Conservation (phyloP, 495 filamentous ascomycete species). For the Pyrenula massariospora region DNA sequence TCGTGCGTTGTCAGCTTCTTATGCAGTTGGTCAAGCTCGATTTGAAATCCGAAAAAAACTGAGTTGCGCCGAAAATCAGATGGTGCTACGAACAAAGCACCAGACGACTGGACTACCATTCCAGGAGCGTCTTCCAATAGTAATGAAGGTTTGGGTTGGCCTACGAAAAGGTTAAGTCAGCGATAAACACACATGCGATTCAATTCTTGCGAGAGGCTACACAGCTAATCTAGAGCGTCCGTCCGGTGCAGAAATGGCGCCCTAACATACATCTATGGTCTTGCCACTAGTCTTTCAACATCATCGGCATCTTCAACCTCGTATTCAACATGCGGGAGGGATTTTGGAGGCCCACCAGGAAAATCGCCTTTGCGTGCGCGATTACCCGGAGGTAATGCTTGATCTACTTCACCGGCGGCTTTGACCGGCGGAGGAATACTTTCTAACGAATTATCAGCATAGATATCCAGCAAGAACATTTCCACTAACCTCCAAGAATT, state of each 20-base stretch:
- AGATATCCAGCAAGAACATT: neutral
- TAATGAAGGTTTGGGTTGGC: neutral
- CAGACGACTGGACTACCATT: neutral
- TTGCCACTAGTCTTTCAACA: slow-evolving; percentile 6
- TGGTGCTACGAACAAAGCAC: slow-evolving; percentile 51
- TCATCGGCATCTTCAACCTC: slow-evolving; percentile 20
- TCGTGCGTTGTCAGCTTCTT: slow-evolving; percentile 53
- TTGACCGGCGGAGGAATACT: neutral
- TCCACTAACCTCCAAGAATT: slow-evolving; percentile 13
- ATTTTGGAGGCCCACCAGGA: neutral
- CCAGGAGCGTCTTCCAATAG: neutral
- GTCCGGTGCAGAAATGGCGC: neutral
- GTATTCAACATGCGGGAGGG: slow-evolving; percentile 7
- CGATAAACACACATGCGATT: neutral
- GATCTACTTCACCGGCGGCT: slow-evolving; percentile 1
- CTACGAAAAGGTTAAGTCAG: neutral
- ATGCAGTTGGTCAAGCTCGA: slow-evolving; percentile 57
- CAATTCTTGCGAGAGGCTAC: neutral
- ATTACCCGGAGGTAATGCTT: slow-evolving; percentile 2
- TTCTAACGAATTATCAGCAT: neutral
- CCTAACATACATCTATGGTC: neutral
- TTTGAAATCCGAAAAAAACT: slow-evolving; percentile 62
- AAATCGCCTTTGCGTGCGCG: neutral
- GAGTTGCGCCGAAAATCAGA: slow-evolving; percentile 68
- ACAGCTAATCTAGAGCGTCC: neutral